Conservation (phyloP, 164 flowering plant species). For the Aristolochia fimbriata region DNA sequence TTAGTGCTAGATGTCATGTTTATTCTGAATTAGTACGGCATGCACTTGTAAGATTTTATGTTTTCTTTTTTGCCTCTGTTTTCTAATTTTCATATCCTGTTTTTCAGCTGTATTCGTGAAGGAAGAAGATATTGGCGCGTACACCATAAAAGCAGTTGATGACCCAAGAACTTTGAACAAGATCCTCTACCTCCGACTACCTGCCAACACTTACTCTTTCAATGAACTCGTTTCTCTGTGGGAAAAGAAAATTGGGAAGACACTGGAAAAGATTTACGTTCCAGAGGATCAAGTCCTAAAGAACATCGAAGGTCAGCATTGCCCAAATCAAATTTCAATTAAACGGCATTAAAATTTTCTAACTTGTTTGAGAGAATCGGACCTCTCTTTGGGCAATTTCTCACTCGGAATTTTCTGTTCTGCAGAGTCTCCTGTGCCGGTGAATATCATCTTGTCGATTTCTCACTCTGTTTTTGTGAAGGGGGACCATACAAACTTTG, state of each 20-base stretch:
- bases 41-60: too few relatives aligned
- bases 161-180: constrained; percentile 42
- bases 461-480: constrained; percentile 31
- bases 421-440: too few relatives aligned
- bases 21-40: too few relatives aligned
- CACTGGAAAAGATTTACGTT: constrained; percentile 40
- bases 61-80: too few relatives aligned
- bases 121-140: constrained; percentile 22
- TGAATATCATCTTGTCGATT: constrained; percentile 2
- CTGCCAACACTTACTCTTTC: constrained; percentile 37
- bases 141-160: constrained; percentile 14
- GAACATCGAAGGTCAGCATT: constrained; percentile 43
- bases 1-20: too few relatives aligned
- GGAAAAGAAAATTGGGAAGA: constrained; percentile 65
- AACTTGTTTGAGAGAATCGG: too few relatives aligned
- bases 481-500: constrained; percentile 43
- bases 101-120: constrained; percentile 40
- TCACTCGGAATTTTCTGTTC: too few relatives aligned
- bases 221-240: constrained; percentile 56
- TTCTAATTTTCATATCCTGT: too few relatives aligned
- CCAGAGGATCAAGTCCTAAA: constrained; percentile 55
- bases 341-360: too few relatives aligned
- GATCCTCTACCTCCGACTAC: constrained; percentile 24
- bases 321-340: not conserved
- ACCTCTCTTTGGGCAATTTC: too few relatives aligned